Percentiles rank a stretch among this genome's conserved stretches.
Evolutionary conservation across 352 stramenopile species (phyloP).

Genomic region (Phytophthora macrochlamydospora): DNA sequence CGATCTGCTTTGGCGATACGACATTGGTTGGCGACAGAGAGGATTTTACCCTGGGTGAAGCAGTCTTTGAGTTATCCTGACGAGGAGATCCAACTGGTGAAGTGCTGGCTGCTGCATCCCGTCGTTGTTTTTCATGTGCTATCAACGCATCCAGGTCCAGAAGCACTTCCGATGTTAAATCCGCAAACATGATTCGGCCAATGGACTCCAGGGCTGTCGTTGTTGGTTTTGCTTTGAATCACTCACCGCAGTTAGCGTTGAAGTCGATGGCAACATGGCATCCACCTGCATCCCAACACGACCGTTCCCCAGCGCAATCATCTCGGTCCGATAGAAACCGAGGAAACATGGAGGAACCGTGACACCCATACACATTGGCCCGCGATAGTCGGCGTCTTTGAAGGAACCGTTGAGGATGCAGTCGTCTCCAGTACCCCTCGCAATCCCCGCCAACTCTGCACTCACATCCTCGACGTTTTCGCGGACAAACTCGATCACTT

Average conservation of each 20-base stretch:
- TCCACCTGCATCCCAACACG: conserved; percentile 65
- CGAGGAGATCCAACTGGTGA: not conserved
- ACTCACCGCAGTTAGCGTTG: conserved; percentile 8
- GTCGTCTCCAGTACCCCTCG: conserved; percentile 56
- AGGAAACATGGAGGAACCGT: conserved; percentile 60
- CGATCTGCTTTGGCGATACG: not conserved
- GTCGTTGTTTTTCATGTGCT: conserved; percentile 39
- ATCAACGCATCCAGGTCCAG: conserved; percentile 67
- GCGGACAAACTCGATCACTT: conserved; percentile 58
- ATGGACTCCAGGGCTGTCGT: conserved; percentile 38
- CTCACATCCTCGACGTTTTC: conserved; percentile 64
- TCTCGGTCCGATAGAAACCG: conserved; percentile 58
- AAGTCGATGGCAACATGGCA: conserved; percentile 41
- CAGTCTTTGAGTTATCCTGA: not conserved
- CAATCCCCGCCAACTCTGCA: conserved; percentile 47
- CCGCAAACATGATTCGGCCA: conserved; percentile 47
- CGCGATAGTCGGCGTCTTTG: conserved; percentile 59
- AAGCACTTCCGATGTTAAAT: conserved; percentile 57
- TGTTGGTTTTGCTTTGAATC: conserved; percentile 12
- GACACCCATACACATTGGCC: conserved; percentile 56
- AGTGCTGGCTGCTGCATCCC: conserved; percentile 4
- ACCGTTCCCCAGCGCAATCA: conserved; percentile 44
- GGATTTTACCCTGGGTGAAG: not conserved
- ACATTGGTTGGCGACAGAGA: not conserved
- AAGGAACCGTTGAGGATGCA: conserved; percentile 66